Percentiles rank a stretch among this genome's conserved stretches.
These are phyloP conservation scores for Rasamsonia emersonii DNA, from an alignment of 2,329 filamentous ascomycete species.

Conservation along the genomic window DNA sequence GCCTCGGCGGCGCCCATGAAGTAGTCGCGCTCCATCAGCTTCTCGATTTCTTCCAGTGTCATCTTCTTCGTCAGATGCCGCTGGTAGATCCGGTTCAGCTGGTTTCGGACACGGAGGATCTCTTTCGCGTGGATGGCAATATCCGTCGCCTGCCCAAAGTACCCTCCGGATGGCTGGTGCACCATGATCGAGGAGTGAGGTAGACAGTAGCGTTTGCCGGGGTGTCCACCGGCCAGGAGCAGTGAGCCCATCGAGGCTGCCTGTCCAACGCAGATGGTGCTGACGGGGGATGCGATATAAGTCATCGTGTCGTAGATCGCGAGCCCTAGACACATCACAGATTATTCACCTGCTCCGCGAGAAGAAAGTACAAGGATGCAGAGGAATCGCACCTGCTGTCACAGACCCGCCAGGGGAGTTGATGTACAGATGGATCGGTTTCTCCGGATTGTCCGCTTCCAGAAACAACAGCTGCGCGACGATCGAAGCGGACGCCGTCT, in stretches of 20 bases:
- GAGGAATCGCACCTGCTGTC: slow-evolving; percentile 58
- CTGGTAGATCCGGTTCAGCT: slow-evolving; percentile 85
- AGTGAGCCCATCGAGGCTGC: slow-evolving; percentile 93
- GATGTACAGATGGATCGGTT: slow-evolving; percentile 95
- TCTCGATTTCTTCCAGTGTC: slow-evolving; percentile 74
- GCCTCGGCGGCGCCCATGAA: slow-evolving; percentile 88
- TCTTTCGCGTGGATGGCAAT: slow-evolving; percentile 97
- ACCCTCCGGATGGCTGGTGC: slow-evolving; percentile 81
- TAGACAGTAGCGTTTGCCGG: slow-evolving; percentile 77
- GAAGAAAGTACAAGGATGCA: neutral
- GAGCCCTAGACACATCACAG: slow-evolving; percentile 28
- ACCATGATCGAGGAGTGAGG: slow-evolving; percentile 97
- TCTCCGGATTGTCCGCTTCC: slow-evolving; percentile 90
- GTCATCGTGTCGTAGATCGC: slow-evolving; percentile 99
- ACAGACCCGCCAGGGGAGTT: slow-evolving; percentile 93
- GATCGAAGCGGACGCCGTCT: slow-evolving; percentile 82
- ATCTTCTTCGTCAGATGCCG: slow-evolving; percentile 73
- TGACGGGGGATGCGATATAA: slow-evolving; percentile 88
- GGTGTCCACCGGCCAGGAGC: slow-evolving; percentile 74
- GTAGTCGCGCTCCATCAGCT: slow-evolving; percentile 93
- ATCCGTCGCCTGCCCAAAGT: slow-evolving; percentile 60
- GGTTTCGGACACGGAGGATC: slow-evolving; percentile 75
- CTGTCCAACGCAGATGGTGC: slow-evolving; percentile 89
- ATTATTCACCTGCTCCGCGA: neutral
- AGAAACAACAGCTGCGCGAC: slow-evolving; percentile 96